These are phyloP conservation scores for Nitzschia sp. DNA, from an alignment of 108 stramenopile genomes.

Conservation along the genomic window DNA sequence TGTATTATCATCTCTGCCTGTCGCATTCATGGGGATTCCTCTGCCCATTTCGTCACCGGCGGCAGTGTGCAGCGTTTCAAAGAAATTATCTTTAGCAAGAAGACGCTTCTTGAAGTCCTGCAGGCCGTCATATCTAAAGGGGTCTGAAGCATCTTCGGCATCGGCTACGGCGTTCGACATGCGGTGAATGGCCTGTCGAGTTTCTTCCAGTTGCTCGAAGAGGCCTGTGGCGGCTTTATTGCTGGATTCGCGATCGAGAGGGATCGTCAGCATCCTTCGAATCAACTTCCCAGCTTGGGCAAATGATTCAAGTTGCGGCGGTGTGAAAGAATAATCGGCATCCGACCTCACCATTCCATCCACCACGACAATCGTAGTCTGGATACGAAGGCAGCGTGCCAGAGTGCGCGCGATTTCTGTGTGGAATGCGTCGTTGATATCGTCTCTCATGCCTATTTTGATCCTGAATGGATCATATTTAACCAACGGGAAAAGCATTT, in stretches of 20 bases:
- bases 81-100: background rate
- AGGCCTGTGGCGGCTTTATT: slow-evolving; percentile 12
- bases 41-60: slow-evolving; percentile 17
- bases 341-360: slow-evolving; percentile 41
- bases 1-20: slow-evolving; percentile 17
- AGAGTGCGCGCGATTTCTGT: slow-evolving; percentile 27
- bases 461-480: slow-evolving; percentile 36
- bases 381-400: slow-evolving; percentile 40
- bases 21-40: slow-evolving; percentile 16
- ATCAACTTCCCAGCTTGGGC: slow-evolving; percentile 26
- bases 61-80: background rate
- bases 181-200: slow-evolving; percentile 14
- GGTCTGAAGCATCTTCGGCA: background rate
- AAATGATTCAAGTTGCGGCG: slow-evolving; percentile 20
- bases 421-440: slow-evolving; percentile 16
- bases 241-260: slow-evolving; percentile 6
- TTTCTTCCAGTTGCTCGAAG: slow-evolving; percentile 17
- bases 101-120: slow-evolving; percentile 4
- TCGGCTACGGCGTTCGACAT: slow-evolving; percentile 18
- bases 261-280: slow-evolving; percentile 23
- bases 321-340: slow-evolving; percentile 20
- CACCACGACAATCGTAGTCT: slow-evolving; percentile 37
- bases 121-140: background rate
- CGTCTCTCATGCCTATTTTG: background rate
- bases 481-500: slow-evolving; percentile 24